Evolutionary conservation across 2,329 filamentous ascomycete genomes (phyloP).

Genomic region (Byssoonygena ceratinophila): DNA sequence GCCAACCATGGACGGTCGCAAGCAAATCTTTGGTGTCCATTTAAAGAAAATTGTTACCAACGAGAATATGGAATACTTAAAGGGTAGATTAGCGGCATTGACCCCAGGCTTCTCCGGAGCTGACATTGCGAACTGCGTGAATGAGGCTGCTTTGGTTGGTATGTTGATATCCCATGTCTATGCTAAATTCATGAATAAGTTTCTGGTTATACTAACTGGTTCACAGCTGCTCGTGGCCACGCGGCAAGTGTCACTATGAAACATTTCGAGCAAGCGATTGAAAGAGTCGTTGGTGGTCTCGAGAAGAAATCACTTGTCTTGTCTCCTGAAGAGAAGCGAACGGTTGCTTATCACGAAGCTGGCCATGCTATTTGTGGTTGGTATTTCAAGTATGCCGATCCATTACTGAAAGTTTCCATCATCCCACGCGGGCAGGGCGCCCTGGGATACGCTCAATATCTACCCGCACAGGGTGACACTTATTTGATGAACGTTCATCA

Average conservation of each 20-base stretch:
- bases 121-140: conserved; percentile 96
- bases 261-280: conserved; percentile 95
- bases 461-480: conserved; percentile 71
- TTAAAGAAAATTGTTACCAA: conserved; percentile 87
- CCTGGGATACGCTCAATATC: conserved; percentile 90
- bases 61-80: conserved; percentile 77
- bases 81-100: conserved; percentile 78
- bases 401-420: conserved; percentile 94
- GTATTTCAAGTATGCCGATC: conserved; percentile 95
- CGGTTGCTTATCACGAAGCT: conserved; percentile 95
- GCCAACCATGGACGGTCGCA: conserved; percentile 91
- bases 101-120: conserved; percentile 96
- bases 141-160: conserved; percentile 95
- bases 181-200: no score
- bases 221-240: conserved; percentile 65
- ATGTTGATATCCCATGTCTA: conserved; percentile 30
- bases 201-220: conserved; percentile 9
- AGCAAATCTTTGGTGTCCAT: conserved; percentile 93
- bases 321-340: conserved; percentile 84
- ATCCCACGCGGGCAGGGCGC: conserved; percentile 92
- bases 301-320: conserved; percentile 97
- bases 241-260: conserved; percentile 72
- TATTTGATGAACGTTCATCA: conserved; percentile 95
- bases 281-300: conserved; percentile 88
- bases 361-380: conserved; percentile 97